Evolutionary conservation across 1,284 basidiomycete genomes (phyloP), one percentile per base, ranked within the genome.

Genomic region (Fomitopsis palustris): DNA sequence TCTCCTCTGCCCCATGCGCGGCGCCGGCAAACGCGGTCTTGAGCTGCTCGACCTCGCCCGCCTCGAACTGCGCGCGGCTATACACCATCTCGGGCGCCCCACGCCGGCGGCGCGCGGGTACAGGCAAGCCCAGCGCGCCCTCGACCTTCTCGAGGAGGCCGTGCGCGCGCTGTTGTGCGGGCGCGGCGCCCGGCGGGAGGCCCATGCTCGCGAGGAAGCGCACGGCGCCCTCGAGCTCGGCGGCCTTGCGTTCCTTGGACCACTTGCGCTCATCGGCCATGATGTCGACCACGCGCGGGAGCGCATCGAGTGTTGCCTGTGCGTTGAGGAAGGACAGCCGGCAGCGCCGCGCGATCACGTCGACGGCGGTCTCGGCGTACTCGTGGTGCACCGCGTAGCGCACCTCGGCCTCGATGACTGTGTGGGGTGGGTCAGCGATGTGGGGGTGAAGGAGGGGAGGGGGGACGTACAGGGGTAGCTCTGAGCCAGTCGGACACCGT

Each of bases 271-370:
- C 95, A 56, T 84, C 83, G 29, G 86, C 84, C 95, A 98, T 97
- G 71, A 97, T 90, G 59, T 95, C 92, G 62, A 97, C 88, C 56
- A 98, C 88, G 41, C 84, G 83, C 1, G 96, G 95, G 59, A 98
- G 84, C 0, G 90, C 85, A 54, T 92, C 87, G 55, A 96, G 83
- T 0, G 96, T 89, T 0, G 92, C 92, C 68, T 92, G 90, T 1
- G 89, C 90, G 74, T 98, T 96, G 65, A 98, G 85, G 85, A 98
- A 98, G 12, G 93, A 90, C 49, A 98, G 82, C 43, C 96, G 88
- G 21, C 92, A 92, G 57, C 96, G 90, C 5, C 96, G 91, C 2
- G 93, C 93, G 68, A 98, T 86, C 69, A 98, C 93, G 76, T 99
- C 96, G 63, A 90, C 81, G 7, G 94, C 92, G 19, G 90, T 96